Evolutionary conservation across 306 rosid species (phyloP).

Genomic region (Canavalia ensiformis): DNA sequence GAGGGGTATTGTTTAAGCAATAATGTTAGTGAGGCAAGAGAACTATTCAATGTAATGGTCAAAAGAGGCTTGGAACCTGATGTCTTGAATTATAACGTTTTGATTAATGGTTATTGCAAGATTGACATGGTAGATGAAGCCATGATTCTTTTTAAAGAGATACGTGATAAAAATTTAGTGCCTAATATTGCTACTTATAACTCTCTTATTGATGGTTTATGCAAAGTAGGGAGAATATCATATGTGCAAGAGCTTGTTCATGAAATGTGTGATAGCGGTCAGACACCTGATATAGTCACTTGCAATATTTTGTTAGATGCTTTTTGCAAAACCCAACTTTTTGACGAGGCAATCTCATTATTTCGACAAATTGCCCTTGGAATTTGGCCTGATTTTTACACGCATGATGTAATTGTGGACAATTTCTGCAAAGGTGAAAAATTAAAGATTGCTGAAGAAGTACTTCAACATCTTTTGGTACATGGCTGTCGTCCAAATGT

Average conservation of each 20-base stretch:
- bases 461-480: slow-evolving; percentile 42
- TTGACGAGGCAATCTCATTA: slow-evolving; percentile 50
- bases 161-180: slow-evolving; percentile 43
- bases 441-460: slow-evolving; percentile 40
- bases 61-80: slow-evolving; percentile 50
- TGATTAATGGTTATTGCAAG: slow-evolving; percentile 61
- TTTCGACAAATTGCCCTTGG: slow-evolving; percentile 45
- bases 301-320: slow-evolving; percentile 51
- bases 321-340: slow-evolving; percentile 47
- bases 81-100: slow-evolving; percentile 48
- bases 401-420: slow-evolving; percentile 6
- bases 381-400: slow-evolving; percentile 42
- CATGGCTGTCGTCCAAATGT: slow-evolving; percentile 48
- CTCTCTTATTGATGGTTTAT: slow-evolving; percentile 53
- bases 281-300: slow-evolving; percentile 49
- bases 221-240: slow-evolving; percentile 48
- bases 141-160: slow-evolving; percentile 49
- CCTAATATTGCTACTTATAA: slow-evolving; percentile 48
- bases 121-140: slow-evolving; percentile 53
- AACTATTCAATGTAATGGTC: slow-evolving; percentile 48
- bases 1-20: slow-evolving; percentile 51
- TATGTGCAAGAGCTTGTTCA: slow-evolving; percentile 45
- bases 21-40: slow-evolving; percentile 41
- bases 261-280: slow-evolving; percentile 50
- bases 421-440: slow-evolving; percentile 49